Evolutionary conservation across 78 protist genomes (phyloP).

Genomic region (slime mould (Dictyostelium discoideum)): dicty_2.7 NC_007088.5:3942501-3943000

Average conservation of each 20-base stretch:
- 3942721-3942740: slow-evolving; percentile 29
- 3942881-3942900: no score
- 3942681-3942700: slow-evolving; percentile 35
- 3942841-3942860: no score
- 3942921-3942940: neutral
- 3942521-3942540: slow-evolving; percentile 32
- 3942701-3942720: slow-evolving; percentile 5
- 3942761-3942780: slow-evolving; percentile 7
- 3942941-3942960: no score
- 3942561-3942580: slow-evolving; percentile 30
- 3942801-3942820: slow-evolving; percentile 15
- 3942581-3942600: slow-evolving; percentile 15
- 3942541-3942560: slow-evolving; percentile 28
- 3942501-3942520: slow-evolving; percentile 26
- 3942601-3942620: slow-evolving; percentile 34
- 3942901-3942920: no score
- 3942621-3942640: slow-evolving; percentile 48
- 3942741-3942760: slow-evolving; percentile 40
- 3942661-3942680: neutral
- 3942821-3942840: neutral
- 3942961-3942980: no score
- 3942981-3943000: no score
- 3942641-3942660: slow-evolving; percentile 23
- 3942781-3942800: slow-evolving; percentile 54
- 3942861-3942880: no score